Conservation (phyloP, 1,284 basidiomycete species). For the Ustilago tritici region DNA sequence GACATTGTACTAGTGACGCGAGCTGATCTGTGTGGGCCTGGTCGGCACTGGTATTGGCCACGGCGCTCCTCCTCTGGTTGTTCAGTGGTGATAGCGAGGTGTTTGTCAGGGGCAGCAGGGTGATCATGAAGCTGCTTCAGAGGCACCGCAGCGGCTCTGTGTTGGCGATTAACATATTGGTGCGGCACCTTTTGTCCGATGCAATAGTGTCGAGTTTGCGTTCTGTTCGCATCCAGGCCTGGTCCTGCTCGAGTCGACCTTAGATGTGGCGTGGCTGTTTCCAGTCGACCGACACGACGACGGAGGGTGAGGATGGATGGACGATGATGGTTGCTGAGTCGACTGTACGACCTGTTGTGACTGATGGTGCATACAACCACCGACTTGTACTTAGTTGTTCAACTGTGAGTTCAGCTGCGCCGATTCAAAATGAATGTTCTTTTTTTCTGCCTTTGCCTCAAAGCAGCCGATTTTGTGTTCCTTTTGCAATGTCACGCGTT, state of each 20-base stretch:
- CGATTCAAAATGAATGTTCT: conserved; percentile 2
- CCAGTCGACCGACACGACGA: neutral
- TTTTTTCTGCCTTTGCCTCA: neutral
- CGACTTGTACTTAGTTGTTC: neutral
- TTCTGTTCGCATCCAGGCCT: neutral
- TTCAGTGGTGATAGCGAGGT: neutral
- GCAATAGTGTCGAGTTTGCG: neutral
- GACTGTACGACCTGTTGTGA: neutral
- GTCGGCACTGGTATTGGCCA: neutral
- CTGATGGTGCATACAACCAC: neutral
- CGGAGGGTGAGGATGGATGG: neutral
- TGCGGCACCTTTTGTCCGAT: neutral
- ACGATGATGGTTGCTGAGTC: neutral
- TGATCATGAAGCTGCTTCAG: neutral
- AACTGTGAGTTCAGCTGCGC: neutral
- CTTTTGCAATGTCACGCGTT: conserved; percentile 1
- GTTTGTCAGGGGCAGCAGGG: neutral
- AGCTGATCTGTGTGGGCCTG: neutral
- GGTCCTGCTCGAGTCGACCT: neutral
- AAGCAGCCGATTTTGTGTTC: conserved; percentile 2
- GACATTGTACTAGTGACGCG: conserved; percentile 13
- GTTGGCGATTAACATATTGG: neutral
- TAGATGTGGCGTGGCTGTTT: neutral
- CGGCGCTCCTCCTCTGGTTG: neutral
- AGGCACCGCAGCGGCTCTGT: neutral